Evolutionary conservation across 768 basidiomycete genomes (phyloP).

Genomic region (Hebeloma cylindrosporum): DNA sequence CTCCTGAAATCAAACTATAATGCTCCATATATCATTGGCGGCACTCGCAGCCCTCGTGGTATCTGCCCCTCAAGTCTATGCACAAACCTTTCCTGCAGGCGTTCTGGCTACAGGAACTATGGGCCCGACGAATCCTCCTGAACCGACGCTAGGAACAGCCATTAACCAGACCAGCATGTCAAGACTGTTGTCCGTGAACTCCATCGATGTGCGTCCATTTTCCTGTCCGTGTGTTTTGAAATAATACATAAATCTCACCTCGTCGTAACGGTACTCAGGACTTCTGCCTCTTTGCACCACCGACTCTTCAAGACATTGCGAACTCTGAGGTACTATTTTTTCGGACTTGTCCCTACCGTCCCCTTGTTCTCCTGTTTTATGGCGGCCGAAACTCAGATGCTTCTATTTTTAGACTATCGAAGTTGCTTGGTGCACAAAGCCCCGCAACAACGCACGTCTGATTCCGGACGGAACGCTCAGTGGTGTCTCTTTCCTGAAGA

Average conservation of each 20-base stretch:
- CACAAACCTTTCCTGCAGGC: conserved; percentile 28
- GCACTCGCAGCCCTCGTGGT: background rate
- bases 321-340: conserved; percentile 37
- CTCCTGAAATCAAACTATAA: too few species aligned
- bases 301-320: conserved; percentile 30
- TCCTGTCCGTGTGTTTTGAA: background rate
- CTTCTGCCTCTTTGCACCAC: conserved; percentile 46
- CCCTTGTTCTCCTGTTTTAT: background rate
- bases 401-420: conserved; percentile 33
- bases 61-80: background rate
- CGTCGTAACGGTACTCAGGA: conserved; percentile 25
- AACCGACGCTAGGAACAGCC: conserved; percentile 36
- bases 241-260: background rate
- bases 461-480: conserved; percentile 45
- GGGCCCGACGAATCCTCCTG: conserved; percentile 41
- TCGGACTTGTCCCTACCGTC: background rate
- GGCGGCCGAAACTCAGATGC: background rate
- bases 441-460: conserved; percentile 44
- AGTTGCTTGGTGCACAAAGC: conserved; percentile 47
- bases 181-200: conserved; percentile 39
- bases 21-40: background rate
- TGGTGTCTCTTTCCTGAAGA: conserved; percentile 43
- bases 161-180: conserved; percentile 44
- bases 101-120: conserved; percentile 44
- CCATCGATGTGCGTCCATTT: conserved; percentile 34